Base-by-base conservation (phyloP, 1,284 basidiomycete genomes). In the Ceratobasidium sp. region DNA sequence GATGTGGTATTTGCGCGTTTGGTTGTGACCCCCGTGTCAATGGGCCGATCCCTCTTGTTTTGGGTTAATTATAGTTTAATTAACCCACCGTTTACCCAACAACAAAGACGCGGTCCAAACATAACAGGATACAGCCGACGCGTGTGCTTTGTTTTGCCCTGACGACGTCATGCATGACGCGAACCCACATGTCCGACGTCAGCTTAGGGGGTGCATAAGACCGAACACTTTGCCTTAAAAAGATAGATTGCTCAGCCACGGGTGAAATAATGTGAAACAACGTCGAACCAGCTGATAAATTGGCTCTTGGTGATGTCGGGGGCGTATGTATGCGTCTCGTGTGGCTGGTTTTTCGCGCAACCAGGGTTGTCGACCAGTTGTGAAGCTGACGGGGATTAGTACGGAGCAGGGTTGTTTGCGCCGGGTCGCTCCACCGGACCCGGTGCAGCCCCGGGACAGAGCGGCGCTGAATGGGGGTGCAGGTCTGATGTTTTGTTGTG, bases 101-200 rank as follows among this genome's bases (percentile, higher is more conserved):
- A 22, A 14, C 27, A 11, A 29, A 31, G 53, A 56, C 53, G 53
- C 53, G 53, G 11, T 56, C 27, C 31, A 56, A 56, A 56, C 53
- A 56, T 2, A 56, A 16, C 53, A 29, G n/a, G n/a, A n/a, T n/a
- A n/a, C n/a, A n/a, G n/a, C n/a, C 34, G 34, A 34, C 34, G 34
- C 34, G 34, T 34, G 34, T 8, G 8, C 34, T 34, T 27, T 27
- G 53, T 56, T 14, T 56, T 51, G 3, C 16, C 53, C 19, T 7
- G 27, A 3, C 53, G 29, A 56, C 53, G 53, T 56, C 53, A 56
- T 56, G 53, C 27, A 56, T 56, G 53, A 56, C 53, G 53, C 27
- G 11, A 7, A 19, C 8, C 27, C 53, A 13, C 19, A 29, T 29
- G 11, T 31, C 7, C 27, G 31, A 31, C 53, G 53, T 31, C 27